Conservation (phyloP, 768 basidiomycete genomes). For the Panus rudis region DNA sequence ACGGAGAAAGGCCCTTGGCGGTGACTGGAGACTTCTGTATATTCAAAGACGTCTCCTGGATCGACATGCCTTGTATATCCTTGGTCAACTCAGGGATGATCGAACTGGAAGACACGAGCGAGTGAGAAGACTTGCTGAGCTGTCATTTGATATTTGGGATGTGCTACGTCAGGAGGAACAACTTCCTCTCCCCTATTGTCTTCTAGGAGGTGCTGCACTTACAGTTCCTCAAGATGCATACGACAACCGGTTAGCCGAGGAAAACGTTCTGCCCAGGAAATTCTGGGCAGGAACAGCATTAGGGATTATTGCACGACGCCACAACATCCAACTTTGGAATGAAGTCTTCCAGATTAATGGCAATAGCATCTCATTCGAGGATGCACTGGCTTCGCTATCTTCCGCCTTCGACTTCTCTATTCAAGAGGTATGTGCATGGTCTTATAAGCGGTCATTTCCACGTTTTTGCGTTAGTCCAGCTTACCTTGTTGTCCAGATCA, state of each 20-base stretch:
- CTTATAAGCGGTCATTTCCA: background rate
- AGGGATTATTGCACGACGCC: conserved; percentile 8
- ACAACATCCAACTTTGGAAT: conserved; percentile 2
- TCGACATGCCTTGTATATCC: conserved; percentile 28
- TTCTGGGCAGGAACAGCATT: conserved; percentile 11
- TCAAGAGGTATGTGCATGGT: conserved; percentile 29
- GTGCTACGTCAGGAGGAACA: conserved; percentile 35
- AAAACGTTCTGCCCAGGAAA: conserved; percentile 9
- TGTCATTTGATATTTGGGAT: conserved; percentile 53
- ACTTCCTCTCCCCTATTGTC: conserved; percentile 27
- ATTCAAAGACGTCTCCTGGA: conserved; percentile 39
- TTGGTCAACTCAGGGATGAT: conserved; percentile 35
- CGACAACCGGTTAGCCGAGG: background rate
- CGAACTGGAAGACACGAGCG: conserved; percentile 31
- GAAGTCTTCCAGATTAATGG: background rate
- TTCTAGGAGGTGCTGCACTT: conserved; percentile 12
- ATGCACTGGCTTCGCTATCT: conserved; percentile 42
- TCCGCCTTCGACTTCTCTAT: conserved; percentile 43
- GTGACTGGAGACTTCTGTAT: conserved; percentile 45
- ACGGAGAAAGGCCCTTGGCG: conserved; percentile 22
- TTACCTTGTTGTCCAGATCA: conserved; percentile 28
- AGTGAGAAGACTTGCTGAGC: conserved; percentile 31
- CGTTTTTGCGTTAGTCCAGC: background rate
- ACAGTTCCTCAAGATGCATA: background rate
- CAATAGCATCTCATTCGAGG: conserved; percentile 28